Evolutionary conservation across 208 protist species (phyloP).

Genomic region (Trypanosoma avium): DNA sequence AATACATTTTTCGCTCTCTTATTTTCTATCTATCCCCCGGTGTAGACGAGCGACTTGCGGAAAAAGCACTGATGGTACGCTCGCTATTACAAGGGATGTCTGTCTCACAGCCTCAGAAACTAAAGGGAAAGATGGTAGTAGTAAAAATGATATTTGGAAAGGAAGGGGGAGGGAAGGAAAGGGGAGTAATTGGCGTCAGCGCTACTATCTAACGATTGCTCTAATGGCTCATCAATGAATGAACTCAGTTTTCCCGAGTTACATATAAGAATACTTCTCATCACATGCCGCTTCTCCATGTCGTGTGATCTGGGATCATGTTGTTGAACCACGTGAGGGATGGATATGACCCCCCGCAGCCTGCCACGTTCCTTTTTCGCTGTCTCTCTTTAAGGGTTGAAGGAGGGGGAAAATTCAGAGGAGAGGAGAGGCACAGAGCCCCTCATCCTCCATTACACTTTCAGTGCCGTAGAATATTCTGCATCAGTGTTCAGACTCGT

Average conservation of each 20-base stretch:
- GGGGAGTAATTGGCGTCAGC: constrained; percentile 62
- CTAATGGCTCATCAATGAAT: constrained; percentile 50
- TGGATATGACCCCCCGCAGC: neutral
- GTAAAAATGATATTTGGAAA: neutral
- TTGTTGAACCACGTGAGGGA: neutral
- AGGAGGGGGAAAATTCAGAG: neutral
- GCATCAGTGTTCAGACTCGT: constrained; percentile 38
- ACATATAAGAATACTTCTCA: constrained; percentile 41
- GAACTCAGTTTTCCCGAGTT: constrained; percentile 60
- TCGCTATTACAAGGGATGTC: constrained; percentile 33
- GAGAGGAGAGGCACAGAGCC: neutral
- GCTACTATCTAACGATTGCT: constrained; percentile 62
- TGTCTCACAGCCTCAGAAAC: constrained; percentile 25
- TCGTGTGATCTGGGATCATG: neutral
- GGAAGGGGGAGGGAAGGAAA: constrained; percentile 75
- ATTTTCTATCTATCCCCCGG: constrained; percentile 8
- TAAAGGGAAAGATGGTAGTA: neutral
- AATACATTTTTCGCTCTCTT: neutral
- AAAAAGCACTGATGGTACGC: constrained; percentile 21
- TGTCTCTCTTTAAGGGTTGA: neutral
- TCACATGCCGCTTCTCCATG: neutral
- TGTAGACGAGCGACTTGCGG: constrained; percentile 45
- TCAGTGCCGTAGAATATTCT: constrained; percentile 22
- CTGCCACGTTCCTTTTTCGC: neutral
- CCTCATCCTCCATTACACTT: neutral